A percentile compares a stretch with the other conserved stretches of the same genome.
Conservation (phyloP, 1,284 basidiomycete genomes). For the Quambalaria eucalypti region DNA sequence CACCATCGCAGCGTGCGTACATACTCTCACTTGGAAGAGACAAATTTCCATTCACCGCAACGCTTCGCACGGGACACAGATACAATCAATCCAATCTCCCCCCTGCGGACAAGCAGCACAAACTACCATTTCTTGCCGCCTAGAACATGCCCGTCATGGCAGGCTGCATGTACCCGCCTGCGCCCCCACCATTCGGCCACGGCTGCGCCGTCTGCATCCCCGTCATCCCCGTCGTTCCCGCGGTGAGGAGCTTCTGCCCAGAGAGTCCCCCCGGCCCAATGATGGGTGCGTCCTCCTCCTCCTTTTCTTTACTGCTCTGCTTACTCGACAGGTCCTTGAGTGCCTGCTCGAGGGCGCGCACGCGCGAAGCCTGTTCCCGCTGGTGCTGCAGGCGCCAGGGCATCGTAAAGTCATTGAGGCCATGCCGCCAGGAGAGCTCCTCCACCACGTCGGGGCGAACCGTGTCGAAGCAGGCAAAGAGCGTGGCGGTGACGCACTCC, state of each 20-base stretch:
- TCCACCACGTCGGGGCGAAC: constrained; percentile 82
- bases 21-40: too few relatives aligned
- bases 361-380: constrained; percentile 26
- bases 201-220: constrained; percentile 18
- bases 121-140: too few relatives aligned
- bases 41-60: too few relatives aligned
- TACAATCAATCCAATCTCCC: too few relatives aligned
- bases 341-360: constrained; percentile 63
- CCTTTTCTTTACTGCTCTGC: constrained; percentile 76
- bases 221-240: constrained; percentile 3
- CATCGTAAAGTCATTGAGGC: constrained; percentile 89
- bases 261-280: constrained; percentile 18
- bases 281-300: constrained; percentile 53
- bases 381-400: constrained; percentile 84
- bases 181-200: constrained; percentile 12
- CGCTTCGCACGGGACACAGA: too few relatives aligned
- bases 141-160: constrained; percentile 7
- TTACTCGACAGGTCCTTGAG: constrained; percentile 62
- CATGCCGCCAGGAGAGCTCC: constrained; percentile 90
- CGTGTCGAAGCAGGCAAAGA: constrained; percentile 86
- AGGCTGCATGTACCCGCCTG: constrained; percentile 12
- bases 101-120: too few relatives aligned
- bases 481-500: constrained; percentile 85
- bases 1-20: too few relatives aligned
- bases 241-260: neutral